A percentile compares a stretch with the other conserved stretches of the same genome.
phyloP scores from a whole-genome alignment of 345 rosid genomes.

The Sisymbrium irio region DNA sequence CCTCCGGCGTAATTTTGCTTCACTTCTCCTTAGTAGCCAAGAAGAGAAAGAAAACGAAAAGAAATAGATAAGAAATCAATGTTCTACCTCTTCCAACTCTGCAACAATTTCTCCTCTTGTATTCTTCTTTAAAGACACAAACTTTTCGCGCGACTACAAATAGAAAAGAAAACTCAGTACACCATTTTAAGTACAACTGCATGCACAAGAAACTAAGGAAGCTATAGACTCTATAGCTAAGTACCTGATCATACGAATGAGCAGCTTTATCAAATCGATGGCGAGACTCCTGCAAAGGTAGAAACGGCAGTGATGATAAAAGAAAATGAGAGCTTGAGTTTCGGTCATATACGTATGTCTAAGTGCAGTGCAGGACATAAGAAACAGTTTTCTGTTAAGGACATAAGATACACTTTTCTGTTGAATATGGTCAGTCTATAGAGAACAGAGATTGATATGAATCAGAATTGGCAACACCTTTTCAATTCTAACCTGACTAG shows the following conservation, averaged over 20 bases:
- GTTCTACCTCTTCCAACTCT: slow-evolving; percentile 79
- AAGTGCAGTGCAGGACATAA: neutral
- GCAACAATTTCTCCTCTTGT: slow-evolving; percentile 70
- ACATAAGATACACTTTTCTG: neutral
- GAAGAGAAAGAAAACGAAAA: neutral
- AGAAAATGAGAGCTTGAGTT: neutral
- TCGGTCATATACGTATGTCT: neutral
- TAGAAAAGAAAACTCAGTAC: slow-evolving; percentile 15
- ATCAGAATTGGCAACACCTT: neutral
- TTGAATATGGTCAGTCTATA: neutral
- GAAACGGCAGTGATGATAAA: slow-evolving; percentile 10
- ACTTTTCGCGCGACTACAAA: slow-evolving; percentile 83
- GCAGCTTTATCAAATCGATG: slow-evolving; percentile 62
- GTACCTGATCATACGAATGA: slow-evolving; percentile 80
- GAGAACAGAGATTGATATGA: neutral
- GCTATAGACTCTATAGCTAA: slow-evolving; percentile 4
- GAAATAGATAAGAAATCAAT: neutral
- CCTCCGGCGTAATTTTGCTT: neutral
- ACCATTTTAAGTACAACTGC: slow-evolving; percentile 15
- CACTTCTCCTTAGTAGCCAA: neutral
- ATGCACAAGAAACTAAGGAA: slow-evolving; percentile 6
- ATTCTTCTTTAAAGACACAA: slow-evolving; percentile 85
- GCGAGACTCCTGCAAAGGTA: slow-evolving; percentile 69
- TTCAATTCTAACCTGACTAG: neutral
- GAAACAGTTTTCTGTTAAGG: neutral